Evolutionary conservation across 345 rosid species (phyloP).

Genomic region (Kandelia obovata): DNA sequence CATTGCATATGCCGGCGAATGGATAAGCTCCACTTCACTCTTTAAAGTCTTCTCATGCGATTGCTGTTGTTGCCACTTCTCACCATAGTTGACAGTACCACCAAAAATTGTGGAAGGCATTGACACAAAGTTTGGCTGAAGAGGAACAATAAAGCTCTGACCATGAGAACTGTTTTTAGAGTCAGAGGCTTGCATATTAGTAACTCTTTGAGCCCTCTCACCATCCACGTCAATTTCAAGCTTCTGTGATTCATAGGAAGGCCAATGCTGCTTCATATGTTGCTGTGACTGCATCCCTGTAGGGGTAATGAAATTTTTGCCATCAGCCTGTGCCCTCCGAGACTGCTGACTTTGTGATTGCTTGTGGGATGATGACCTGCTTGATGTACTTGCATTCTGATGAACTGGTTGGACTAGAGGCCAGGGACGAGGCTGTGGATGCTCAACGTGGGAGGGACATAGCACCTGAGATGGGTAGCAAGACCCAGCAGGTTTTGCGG

Average conservation of each 20-base stretch:
- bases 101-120: slow-evolving; percentile 22
- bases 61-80: slow-evolving; percentile 23
- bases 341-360: slow-evolving; percentile 30
- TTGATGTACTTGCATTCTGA: slow-evolving; percentile 39
- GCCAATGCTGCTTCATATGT: slow-evolving; percentile 15
- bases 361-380: slow-evolving; percentile 45
- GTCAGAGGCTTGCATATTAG: slow-evolving; percentile 21
- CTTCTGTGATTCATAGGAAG: slow-evolving; percentile 35
- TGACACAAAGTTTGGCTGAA: slow-evolving; percentile 45
- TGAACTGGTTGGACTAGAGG: slow-evolving; percentile 19
- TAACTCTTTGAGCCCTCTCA: slow-evolving; percentile 20
- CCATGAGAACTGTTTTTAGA: slow-evolving; percentile 31
- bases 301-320: slow-evolving; percentile 25
- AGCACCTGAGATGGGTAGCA: slow-evolving; percentile 49
- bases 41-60: slow-evolving; percentile 27
- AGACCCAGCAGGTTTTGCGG: slow-evolving; percentile 28
- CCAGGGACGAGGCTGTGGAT: slow-evolving; percentile 29
- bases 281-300: slow-evolving; percentile 35
- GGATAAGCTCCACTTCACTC: slow-evolving; percentile 35
- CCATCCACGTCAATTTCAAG: slow-evolving; percentile 34
- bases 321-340: slow-evolving; percentile 20
- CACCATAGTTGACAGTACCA: slow-evolving; percentile 22
- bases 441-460: slow-evolving; percentile 45
- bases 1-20: slow-evolving; percentile 35
- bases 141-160: slow-evolving; percentile 35